These are phyloP conservation scores for Phanerochaete sordida DNA, from an alignment of 768 basidiomycete genomes.

Conservation along the genomic window DNA sequence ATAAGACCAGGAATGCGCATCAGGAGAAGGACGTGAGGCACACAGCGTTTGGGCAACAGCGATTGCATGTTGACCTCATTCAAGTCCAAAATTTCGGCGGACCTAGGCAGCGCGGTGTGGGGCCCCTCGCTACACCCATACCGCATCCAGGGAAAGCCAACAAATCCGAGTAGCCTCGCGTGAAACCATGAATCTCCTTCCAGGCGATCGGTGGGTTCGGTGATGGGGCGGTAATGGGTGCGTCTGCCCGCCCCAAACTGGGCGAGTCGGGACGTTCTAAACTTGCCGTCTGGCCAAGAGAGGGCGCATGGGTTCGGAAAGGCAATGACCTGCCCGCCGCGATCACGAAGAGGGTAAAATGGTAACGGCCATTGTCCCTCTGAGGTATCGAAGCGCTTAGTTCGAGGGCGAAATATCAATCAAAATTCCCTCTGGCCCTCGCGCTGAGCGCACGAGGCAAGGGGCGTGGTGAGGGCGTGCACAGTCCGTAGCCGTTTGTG, in stretches of 20 bases:
- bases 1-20: conserved; percentile 25
- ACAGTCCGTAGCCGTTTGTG: background rate
- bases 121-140: conserved; percentile 19
- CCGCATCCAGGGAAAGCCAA: conserved; percentile 3
- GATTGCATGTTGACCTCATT: conserved; percentile 38
- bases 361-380: background rate
- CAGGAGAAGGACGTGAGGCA: conserved; percentile 25
- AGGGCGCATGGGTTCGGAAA: background rate
- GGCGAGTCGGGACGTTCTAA: background rate
- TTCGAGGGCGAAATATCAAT: conserved; percentile 8
- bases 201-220: conserved; percentile 7
- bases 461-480: conserved; percentile 9
- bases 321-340: background rate
- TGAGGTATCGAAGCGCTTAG: conserved; percentile 3
- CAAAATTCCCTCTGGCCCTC: background rate
- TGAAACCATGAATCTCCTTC: conserved; percentile 8
- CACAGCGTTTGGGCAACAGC: conserved; percentile 26
- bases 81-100: conserved; percentile 25
- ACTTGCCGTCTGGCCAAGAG: background rate
- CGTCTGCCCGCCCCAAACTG: background rate
- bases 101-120: conserved; percentile 35
- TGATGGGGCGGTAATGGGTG: conserved; percentile 7
- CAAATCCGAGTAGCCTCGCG: conserved; percentile 2
- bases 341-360: background rate
- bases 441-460: conserved; percentile 14